phyloP scores from a whole-genome alignment of 2,329 filamentous ascomycete genomes.

The Westerdykella sp. region DNA sequence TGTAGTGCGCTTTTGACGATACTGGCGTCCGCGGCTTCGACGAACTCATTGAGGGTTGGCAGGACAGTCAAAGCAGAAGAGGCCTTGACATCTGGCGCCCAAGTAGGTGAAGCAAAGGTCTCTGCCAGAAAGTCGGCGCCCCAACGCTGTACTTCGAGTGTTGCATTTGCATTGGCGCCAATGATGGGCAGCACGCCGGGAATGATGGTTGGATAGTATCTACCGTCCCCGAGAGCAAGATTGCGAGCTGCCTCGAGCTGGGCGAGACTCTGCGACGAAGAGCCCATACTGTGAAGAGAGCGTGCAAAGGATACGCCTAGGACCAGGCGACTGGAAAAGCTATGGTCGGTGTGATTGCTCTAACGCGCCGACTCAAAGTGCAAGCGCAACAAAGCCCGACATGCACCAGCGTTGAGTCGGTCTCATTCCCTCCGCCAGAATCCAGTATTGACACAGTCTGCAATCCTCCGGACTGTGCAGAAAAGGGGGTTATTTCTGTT shows the following conservation, averaged over 20 bases:
- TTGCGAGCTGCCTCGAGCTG: conserved; percentile 88
- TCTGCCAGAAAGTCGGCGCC: conserved; percentile 93
- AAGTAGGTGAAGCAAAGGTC: conserved; percentile 86
- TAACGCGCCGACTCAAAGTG: conserved; percentile 27
- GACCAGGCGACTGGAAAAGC: conserved; percentile 10
- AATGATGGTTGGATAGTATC: conserved; percentile 86
- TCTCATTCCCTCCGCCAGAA: conserved; percentile 20
- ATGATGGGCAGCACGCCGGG: conserved; percentile 91
- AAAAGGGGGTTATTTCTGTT: no score
- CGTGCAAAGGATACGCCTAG: conserved; percentile 11
- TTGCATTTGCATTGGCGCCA: conserved; percentile 57
- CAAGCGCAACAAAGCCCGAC: conserved; percentile 26
- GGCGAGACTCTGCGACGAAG: conserved; percentile 46
- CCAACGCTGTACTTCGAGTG: conserved; percentile 83
- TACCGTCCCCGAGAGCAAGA: conserved; percentile 78
- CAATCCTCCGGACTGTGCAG: no score
- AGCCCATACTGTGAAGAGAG: conserved; percentile 21
- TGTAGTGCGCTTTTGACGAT: conserved; percentile 83
- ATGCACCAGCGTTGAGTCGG: conserved; percentile 8
- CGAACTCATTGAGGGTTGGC: conserved; percentile 57
- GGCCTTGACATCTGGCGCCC: conserved; percentile 72
- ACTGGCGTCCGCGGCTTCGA: conserved; percentile 59
- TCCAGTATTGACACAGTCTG: no score
- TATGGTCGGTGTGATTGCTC: conserved; percentile 20
- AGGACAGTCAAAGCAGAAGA: conserved; percentile 70